Evolutionary conservation across 371 early-diverging fungal species (phyloP).

Genomic region (Mucor piriformis): DNA sequence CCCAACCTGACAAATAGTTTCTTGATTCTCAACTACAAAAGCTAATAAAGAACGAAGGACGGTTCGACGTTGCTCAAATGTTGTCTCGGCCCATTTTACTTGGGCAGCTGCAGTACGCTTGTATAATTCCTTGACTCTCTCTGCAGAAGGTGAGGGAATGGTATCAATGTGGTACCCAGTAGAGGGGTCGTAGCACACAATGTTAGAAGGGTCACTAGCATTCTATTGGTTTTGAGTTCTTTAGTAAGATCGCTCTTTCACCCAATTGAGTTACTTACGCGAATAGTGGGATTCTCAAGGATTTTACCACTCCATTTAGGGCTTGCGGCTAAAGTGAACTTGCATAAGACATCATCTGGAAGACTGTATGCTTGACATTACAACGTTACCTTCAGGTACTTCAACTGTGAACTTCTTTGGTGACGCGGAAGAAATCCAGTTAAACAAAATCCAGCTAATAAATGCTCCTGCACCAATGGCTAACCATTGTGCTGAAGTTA

Average conservation of each 20-base stretch:
- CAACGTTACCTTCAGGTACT: slow-evolving; percentile 39
- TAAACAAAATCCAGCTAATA: slow-evolving; percentile 33
- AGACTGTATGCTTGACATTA: slow-evolving; percentile 9
- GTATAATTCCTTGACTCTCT: slow-evolving; percentile 63
- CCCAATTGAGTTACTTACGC: slow-evolving; percentile 38
- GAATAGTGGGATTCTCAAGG: slow-evolving; percentile 57
- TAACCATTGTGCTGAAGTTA: slow-evolving; percentile 16
- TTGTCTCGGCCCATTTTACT: slow-evolving; percentile 68
- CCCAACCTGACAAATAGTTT: slow-evolving; percentile 75
- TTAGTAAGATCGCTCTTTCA: background rate
- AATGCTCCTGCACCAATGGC: slow-evolving; percentile 36
- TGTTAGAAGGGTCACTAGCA: slow-evolving; percentile 54
- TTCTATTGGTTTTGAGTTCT: slow-evolving; percentile 48
- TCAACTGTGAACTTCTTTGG: slow-evolving; percentile 40
- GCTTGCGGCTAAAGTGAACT: slow-evolving; percentile 31
- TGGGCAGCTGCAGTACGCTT: slow-evolving; percentile 70
- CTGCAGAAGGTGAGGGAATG: slow-evolving; percentile 60
- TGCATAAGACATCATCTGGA: background rate
- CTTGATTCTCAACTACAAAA: slow-evolving; percentile 78
- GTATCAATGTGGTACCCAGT: slow-evolving; percentile 76
- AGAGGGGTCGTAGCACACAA: slow-evolving; percentile 87
- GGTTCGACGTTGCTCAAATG: slow-evolving; percentile 76
- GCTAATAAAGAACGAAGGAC: slow-evolving; percentile 75
- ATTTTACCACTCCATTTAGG: slow-evolving; percentile 60
- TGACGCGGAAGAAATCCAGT: slow-evolving; percentile 36